These are phyloP conservation scores for Cryptococcus sp. DNA, from an alignment of 1,284 basidiomycete genomes.

Conservation along the genomic window DNA sequence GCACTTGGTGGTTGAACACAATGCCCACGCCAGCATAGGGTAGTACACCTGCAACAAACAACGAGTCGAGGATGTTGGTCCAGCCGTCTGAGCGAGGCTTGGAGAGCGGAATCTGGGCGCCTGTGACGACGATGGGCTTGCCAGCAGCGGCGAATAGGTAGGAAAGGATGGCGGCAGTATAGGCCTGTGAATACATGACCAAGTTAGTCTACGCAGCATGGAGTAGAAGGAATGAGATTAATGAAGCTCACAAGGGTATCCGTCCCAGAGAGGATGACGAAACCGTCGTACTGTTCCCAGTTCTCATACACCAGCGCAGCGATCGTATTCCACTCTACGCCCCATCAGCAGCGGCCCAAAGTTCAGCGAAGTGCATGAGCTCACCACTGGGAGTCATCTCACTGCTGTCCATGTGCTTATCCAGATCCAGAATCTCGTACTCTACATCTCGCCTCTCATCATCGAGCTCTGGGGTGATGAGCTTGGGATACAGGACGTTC, in stretches of 20 bases:
- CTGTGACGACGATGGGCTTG: slow-evolving; percentile 47
- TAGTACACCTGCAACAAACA: slow-evolving; percentile 41
- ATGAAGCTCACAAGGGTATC: slow-evolving; percentile 38
- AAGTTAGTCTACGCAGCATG: background rate
- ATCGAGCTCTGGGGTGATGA: slow-evolving; percentile 40
- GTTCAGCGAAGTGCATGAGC: slow-evolving; percentile 1
- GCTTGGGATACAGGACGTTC: slow-evolving; percentile 35
- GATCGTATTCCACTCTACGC: slow-evolving; percentile 45
- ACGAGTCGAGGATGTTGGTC: slow-evolving; percentile 43
- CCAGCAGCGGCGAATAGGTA: slow-evolving; percentile 43
- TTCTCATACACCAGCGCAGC: slow-evolving; percentile 39
- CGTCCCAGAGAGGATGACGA: slow-evolving; percentile 44
- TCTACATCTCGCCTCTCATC: slow-evolving; percentile 32
- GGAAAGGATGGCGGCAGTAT: slow-evolving; percentile 44
- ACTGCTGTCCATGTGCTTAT: slow-evolving; percentile 44
- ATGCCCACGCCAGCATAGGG: slow-evolving; percentile 46
- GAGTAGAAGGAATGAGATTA: background rate
- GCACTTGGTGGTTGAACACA: slow-evolving; percentile 42
- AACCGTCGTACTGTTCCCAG: slow-evolving; percentile 45
- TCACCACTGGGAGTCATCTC: slow-evolving; percentile 47
- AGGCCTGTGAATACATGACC: slow-evolving; percentile 26
- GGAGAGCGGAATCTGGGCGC: slow-evolving; percentile 45
- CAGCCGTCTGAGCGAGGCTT: slow-evolving; percentile 45
- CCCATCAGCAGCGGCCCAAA: background rate
- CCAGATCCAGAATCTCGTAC: slow-evolving; percentile 47